Evolutionary conservation across 2,329 filamentous ascomycete species (phyloP), one percentile per base, ranked within the genome.

Genomic region (Tolypocladium nubicola): DNA sequence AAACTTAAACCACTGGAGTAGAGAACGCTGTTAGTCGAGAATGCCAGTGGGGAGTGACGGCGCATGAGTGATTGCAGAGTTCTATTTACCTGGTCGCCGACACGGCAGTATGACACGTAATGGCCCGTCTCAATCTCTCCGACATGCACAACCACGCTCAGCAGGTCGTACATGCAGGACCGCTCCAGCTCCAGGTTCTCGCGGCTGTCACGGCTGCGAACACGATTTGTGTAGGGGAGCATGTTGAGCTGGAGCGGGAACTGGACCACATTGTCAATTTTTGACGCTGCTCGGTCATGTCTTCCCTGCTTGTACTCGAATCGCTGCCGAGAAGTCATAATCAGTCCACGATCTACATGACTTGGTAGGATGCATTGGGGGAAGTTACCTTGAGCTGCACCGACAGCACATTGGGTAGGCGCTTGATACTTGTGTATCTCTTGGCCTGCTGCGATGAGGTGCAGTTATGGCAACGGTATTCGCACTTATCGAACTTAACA

Each of bases 91-190:
- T 88, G 83, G 57, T 89, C 87, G 5, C 86, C 88, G 59, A 93
- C 87, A 52, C 90, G 79, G 59, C 89, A 91, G 70, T 95, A 97
- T n/a, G 87, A 89, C 57, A 92, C 85, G 67, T 96, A 97, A 68
- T 97, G 91, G 19, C 92, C 93, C 1, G 90, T 91, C 65, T 97
- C 91, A 58, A 97, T 88, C 71, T 93, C 90, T 55, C 93, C 93
- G 59, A 95, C 89, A 67, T 97, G 93, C 43, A 96, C 92, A 26
- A 97, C 88, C 3, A 96, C 92, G 61, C 89, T 91, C 21, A 92
- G 81, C 1, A 97, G 81, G 63, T 96, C 90, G 70, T 97, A 97
- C 6, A 87, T 84, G 66, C 88, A 91, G 6, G 82, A 85, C 64
- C 83, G 76, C 56, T 79, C 79, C 21, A 86, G 70, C 64, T 86